Conservation (phyloP, 2,329 filamentous ascomycete species). For the Fusarium verticillioides region DNA sequence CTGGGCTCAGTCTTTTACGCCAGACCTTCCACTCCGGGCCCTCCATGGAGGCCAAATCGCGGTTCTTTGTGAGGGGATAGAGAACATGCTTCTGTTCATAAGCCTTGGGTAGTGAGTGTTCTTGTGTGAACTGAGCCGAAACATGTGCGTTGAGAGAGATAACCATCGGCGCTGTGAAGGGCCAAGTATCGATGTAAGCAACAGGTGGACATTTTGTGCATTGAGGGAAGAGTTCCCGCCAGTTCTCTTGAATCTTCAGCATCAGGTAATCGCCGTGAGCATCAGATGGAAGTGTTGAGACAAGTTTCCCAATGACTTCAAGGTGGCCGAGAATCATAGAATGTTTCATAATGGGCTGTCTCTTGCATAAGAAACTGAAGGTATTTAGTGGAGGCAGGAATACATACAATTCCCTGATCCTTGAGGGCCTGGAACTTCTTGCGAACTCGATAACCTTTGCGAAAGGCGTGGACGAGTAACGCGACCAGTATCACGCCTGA, state of each 20-base stretch:
- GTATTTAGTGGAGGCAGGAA: accelerated
- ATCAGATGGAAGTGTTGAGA: conserved; percentile 24
- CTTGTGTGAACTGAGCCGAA: conserved; percentile 36
- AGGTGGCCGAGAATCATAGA: conserved; percentile 36
- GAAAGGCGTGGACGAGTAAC: conserved; percentile 7
- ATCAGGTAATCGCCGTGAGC: conserved; percentile 31
- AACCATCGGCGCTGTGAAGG: conserved; percentile 31
- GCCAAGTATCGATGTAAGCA: conserved; percentile 47
- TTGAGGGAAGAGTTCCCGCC: conserved; percentile 31
- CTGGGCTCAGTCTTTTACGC: conserved; percentile 49
- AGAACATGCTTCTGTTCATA: conserved; percentile 44
- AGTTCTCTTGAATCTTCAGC: conserved; percentile 28
- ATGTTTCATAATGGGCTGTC: conserved; percentile 33
- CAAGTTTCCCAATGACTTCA: conserved; percentile 17
- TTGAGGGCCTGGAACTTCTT: conserved; percentile 10
- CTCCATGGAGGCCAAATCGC: conserved; percentile 49
- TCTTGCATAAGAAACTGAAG: background rate
- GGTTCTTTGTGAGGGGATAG: conserved; percentile 46
- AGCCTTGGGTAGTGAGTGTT: conserved; percentile 37
- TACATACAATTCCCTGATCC: conserved; percentile 9
- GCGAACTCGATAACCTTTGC: conserved; percentile 12
- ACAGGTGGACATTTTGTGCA: conserved; percentile 40
- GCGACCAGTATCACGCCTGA: background rate
- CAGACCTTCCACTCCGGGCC: conserved; percentile 46
- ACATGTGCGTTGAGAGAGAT: conserved; percentile 36